Evolutionary conservation across 192 early-diverging fungal species (phyloP), one percentile per base, ranked within the genome.

Genomic region (Haplosporangium gracile): DNA sequence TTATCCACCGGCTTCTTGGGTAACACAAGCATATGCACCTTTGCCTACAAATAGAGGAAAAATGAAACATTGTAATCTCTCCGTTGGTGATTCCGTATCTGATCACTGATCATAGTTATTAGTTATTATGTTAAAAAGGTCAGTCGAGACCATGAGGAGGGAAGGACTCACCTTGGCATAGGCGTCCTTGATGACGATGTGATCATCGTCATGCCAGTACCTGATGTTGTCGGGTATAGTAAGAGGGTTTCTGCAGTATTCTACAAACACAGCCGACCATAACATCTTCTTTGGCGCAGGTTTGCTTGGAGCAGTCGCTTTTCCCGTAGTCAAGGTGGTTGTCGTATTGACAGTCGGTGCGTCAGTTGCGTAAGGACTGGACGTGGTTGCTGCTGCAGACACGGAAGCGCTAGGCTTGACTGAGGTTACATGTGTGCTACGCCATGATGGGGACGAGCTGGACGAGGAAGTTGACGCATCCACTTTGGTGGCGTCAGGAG

Each of bases 101-200:
- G 4, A 72, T 1, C 74, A 51, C 3, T 22, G 15, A 29, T 65
- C 16, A 65, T 26, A 5, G 7, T 65, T 8, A 26, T 65, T 4
- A 10, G n/a, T 29, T 16, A 43, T 57, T 15, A 36, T 13, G 22
- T 6, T 8, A 38, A 71, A 38, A 71, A 49, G 13, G 15, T 43
- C 18, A 51, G 18, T 51, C 49, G 18, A 20, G 49, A 22, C 18
- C 49, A 5, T 20, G 20, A 22, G 20, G 18, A 6, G 5, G 20
- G 2, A 51, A 49, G 51, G 45, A 71, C 68, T 68, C 73, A 78
- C 89, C 87, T 93, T 93, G 20, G 93, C 91, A 80, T 82, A 95
- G 51, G 85, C 88, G 75, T 95, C 94, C 43, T 49, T 74, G 26
- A 94, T 82, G 20, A 92, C 85, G 6, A 95, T 89, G 63, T 88